Evolutionary conservation across 768 basidiomycete species (phyloP), one percentile per base, ranked within the genome.

Genomic region (Amyloporia xantha): DNA sequence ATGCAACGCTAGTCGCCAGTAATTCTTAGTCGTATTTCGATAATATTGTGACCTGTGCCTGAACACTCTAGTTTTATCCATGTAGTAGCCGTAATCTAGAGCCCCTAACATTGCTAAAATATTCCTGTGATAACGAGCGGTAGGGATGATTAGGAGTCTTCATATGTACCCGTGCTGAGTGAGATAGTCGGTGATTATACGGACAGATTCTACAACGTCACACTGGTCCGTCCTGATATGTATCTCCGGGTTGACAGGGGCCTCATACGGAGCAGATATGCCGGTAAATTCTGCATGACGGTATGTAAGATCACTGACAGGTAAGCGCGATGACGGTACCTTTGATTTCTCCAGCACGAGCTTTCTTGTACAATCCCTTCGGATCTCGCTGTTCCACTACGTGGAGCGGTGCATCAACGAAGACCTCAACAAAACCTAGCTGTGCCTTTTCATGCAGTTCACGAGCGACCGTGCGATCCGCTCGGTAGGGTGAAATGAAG

Each of bases 341-440:
- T 79, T 91, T 91, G 61, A 99, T 97, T 69, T 93, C 88, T 11
- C 96, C 96, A 0, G 87, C 83, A 53, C 96, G 74, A 5, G 96
- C 96, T 66, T 91, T 96, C 72, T 90, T 94, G 73, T 99, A 99
- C 51, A 99, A 70, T 1, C 96, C 95, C 67, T 99, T 99, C 1
- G 96, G 96, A 65, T 99, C 96, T 48, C 96, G 82, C 62, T 79
- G 72, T 68, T 99, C 96, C 20, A 90, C 91, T 7, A 94, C 81
- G 39, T 73, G 65, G 41, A 99, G 75, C 5, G 95, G 91, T 0
- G 92, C 95, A 67, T 98, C 95, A 41, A 98, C 75, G 60, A 84
- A 99, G 33, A 98, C 92, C 69, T 99, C 96, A 51, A 99, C 63
- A 67, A 99, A 98, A 33, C 83, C 80, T 37, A 98, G 68, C 15